Base-by-base conservation (phyloP, 768 basidiomycete species). In the button mushroom (Agaricus bisporus) region DNA sequence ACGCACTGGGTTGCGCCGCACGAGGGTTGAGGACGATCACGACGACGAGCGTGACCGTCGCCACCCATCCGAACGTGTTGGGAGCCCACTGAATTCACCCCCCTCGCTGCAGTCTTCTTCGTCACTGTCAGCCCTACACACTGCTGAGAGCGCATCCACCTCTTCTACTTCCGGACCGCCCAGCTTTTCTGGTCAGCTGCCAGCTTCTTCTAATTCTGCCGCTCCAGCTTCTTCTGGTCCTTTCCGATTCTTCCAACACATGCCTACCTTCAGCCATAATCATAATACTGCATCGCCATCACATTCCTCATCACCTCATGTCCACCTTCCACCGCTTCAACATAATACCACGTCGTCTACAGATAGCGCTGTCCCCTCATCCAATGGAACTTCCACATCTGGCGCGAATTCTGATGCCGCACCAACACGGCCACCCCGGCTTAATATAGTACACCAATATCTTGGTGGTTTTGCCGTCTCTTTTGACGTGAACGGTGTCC, bases 11-110 rank as follows among this genome's bases (percentile, higher is more conserved):
- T 68, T 83, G 41, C 82, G 83, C 20, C 71, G 53, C 18, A 48
- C 77, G 15, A 68, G 83, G 41, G 81, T 84, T 3, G 82, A 85
- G 2, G 79, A 82, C 50, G 83, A 85, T 51, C 73, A 74, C 5
- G 83, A 86, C 57, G 74, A 76, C 6, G 81, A 81, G 11, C 68
- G 83, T 37, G 81, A 86, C 60, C 74, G 78, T 52, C 75, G 85
- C 52, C 83, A 85, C 60, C 83, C 85, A 15, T 82, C 81, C 18
- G 77, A 85, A 63, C 79, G 85, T 50, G 68, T 70, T 22, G 68
- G 63, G 42, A 64, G 60, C 46, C 51, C 59, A 20, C 36, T 54
- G 48, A 59, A 41, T 22, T 20, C 53, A 9, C n/a, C 46, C 4
- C 22, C 38, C 29, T 18, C 22, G 10, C 11, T 46, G 62, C 20